Evolutionary conservation across 1,284 basidiomycete species (phyloP), one percentile per base, ranked within the genome.

Genomic region (Cutaneotrichosporon mucoides): DNA sequence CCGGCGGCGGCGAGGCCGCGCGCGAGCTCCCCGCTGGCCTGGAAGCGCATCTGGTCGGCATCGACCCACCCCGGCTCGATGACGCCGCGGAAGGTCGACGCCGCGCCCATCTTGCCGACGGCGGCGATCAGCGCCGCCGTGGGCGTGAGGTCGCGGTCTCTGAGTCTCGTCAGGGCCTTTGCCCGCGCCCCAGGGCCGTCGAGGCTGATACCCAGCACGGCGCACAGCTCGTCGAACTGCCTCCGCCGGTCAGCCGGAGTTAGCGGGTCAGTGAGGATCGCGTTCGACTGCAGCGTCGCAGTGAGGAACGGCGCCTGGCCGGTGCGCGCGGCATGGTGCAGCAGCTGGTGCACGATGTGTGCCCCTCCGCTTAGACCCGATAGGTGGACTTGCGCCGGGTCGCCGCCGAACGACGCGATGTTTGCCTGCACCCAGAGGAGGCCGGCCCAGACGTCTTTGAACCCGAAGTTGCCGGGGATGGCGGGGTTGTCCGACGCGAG

Each of bases 361-460:
- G 84, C 87, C 8, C 88, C 88, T 53, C 86, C 88, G 15, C 86
- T 89, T 10, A 89, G 76, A 0, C 88, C 88, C 11, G 81, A 80
- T 6, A 90, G 65, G 63, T 85, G 83, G 16, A 89, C 85, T 84
- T 87, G 63, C 6, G 54, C 40, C 2, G 69, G 67, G 61, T 73
- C 68, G 44, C 66, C 86, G 66, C 86, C 87, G 61, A 85, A 87
- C 0, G 77, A 68, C 10, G 69, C 68, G 44, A 88, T 86, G 67
- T 88, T 85, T 1, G 80, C 78, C 49, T 77, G 80, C 12, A 88
- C 78, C 86, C 85, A 87, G 68, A 82, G 76, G 11, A 86, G 69
- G 0, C 83, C 84, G 10, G 84, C 60, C 86, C 86, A 88, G 60
- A 85, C 86, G 70, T 89, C 88, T 75, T 88, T 88, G 80, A 89